Evolutionary conservation across 1,284 basidiomycete species (phyloP), one percentile per base, ranked within the genome.

Genomic region (Singerocomus rubriflavus): DNA sequence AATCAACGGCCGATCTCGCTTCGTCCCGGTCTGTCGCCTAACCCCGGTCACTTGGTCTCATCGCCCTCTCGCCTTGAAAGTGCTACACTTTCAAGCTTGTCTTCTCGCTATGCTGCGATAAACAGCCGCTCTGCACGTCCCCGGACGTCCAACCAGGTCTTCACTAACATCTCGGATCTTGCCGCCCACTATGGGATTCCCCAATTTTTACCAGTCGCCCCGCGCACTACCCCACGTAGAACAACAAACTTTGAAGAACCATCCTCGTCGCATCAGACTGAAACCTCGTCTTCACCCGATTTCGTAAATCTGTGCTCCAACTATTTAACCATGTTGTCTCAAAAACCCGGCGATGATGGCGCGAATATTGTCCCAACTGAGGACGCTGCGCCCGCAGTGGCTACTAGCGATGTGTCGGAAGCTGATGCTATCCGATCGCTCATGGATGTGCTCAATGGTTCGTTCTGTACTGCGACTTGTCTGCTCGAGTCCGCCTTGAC

Each of bases 161-260:
- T 77, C 50, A 67, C 64, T 46, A 71, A 70, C 55, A 69, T 77
- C 26, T 75, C 75, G 56, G 84, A 81, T 72, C 72, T 85, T 50
- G 81, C 84, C 63, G 73, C 81, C 58, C 84, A 86, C 56, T 80
- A 87, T 86, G 86, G 84, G 71, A 81, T 88, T 59, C 86, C 85
- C 51, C 76, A 79, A 55, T 78, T 73, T 54, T 69, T 88, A 44
- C 85, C 86, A 40, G 79, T 79, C 54, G 78, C 79, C 50, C 85
- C 86, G 53, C 75, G 75, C 50, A 78, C 77, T 64, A 73, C 72
- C 62, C 75, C 77, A 54, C 75, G 64, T 67, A 71, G 70, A 69
- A 55, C 66, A 64, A 51, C 68, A 54, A 64, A 71, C 48, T 43
- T 57, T 45, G 48, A 65, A 63, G 64, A 62, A 51, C 38, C 60